phyloP scores from a whole-genome alignment of 176 grass and related monocot genomes.

The Rhynchospora tenuis region DNA sequence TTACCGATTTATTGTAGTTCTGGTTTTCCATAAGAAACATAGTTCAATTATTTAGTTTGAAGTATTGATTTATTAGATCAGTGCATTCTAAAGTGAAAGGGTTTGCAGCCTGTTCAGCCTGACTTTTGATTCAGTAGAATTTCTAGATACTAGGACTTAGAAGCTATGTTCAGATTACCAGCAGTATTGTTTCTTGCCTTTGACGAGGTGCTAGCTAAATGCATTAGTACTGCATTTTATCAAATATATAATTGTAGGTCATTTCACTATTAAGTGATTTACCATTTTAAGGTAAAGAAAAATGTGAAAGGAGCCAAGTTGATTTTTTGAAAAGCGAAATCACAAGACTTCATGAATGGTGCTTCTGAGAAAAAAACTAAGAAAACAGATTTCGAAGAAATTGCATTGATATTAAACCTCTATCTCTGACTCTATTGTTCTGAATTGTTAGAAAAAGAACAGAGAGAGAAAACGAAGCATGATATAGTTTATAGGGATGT shows the following conservation, averaged over 20 bases:
- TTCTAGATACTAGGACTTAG: background rate
- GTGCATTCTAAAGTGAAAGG: background rate
- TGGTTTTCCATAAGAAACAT: background rate
- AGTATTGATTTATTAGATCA: background rate
- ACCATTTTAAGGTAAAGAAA: background rate
- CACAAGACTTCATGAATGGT: background rate
- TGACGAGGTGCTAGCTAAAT: slow-evolving; percentile 17
- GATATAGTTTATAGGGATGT: background rate
- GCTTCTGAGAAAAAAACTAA: background rate
- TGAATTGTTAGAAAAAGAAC: background rate
- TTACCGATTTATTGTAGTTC: background rate
- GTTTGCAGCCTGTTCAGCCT: background rate
- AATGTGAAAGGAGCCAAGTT: background rate
- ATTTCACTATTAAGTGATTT: background rate
- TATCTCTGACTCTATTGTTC: background rate
- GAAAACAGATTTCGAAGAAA: background rate
- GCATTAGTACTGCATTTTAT: background rate
- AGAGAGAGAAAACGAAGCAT: background rate
- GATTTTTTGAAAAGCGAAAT: background rate
- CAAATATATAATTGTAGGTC: background rate
- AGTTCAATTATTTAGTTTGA: background rate
- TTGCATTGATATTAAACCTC: background rate
- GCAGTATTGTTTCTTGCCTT: slow-evolving; percentile 28
- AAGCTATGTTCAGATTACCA: background rate
- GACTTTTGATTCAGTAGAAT: background rate